A percentile compares a stretch with the other conserved stretches of the same genome.
phyloP scores from a whole-genome alignment of 192 early-diverging fungal genomes.

The Rhizophlyctis rosea region DNA sequence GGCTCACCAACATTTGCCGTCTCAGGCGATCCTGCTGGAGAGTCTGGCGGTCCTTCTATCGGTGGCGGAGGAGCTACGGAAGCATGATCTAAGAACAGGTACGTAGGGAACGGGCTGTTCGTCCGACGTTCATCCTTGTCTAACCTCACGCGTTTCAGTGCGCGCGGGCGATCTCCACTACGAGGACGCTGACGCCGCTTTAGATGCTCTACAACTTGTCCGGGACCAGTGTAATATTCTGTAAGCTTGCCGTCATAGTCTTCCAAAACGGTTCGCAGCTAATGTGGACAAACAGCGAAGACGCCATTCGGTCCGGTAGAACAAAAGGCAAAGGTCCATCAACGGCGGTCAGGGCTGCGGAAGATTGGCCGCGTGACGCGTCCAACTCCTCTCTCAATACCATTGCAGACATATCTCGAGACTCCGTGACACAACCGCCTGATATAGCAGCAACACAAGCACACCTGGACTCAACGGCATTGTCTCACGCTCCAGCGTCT shows the following conservation, averaged over 20 bases:
- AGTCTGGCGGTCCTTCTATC: slow-evolving; percentile 13
- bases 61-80: slow-evolving; percentile 8
- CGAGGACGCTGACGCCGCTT: slow-evolving; percentile 2
- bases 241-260: too few relatives aligned
- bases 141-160: background rate
- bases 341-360: background rate
- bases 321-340: background rate
- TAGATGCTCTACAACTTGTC: background rate
- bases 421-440: too few relatives aligned
- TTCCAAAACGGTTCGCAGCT: too few relatives aligned
- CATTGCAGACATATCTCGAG: too few relatives aligned
- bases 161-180: slow-evolving; percentile 9
- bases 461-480: too few relatives aligned
- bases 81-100: slow-evolving; percentile 5
- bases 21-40: slow-evolving; percentile 8
- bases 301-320: slow-evolving; percentile 3
- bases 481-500: too few relatives aligned
- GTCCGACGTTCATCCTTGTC: background rate
- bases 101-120: background rate
- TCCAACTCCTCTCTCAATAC: too few relatives aligned
- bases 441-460: too few relatives aligned
- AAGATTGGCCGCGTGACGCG: background rate
- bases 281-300: too few relatives aligned
- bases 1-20: background rate
- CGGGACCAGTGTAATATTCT: background rate